Conservation (phyloP, 139 green algal species). For the Coccomyxa sp. region DNA sequence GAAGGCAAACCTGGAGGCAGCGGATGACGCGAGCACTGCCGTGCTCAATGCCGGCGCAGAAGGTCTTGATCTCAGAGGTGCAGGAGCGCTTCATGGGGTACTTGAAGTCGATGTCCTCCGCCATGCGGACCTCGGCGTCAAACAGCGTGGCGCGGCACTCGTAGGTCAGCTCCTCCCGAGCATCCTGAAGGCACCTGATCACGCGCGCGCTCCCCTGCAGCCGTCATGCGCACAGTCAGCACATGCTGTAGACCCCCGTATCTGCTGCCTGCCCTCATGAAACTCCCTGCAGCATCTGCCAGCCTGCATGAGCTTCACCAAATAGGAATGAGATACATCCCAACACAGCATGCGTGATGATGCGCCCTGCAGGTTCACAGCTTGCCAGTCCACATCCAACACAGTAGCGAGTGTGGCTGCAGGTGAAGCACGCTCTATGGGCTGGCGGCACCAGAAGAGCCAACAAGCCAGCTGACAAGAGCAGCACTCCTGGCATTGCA, state of each 20-base stretch:
- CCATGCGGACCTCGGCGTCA: constrained; percentile 64
- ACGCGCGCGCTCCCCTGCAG: constrained; percentile 76
- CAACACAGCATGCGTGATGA: too few relatives aligned
- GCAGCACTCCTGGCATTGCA: too few relatives aligned
- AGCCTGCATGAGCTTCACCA: too few relatives aligned
- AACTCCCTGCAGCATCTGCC: too few relatives aligned
- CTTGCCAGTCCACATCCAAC: too few relatives aligned
- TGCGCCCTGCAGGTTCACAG: too few relatives aligned
- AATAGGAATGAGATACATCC: too few relatives aligned
- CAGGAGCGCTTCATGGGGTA: constrained; percentile 78
- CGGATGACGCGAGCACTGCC: constrained; percentile 68
- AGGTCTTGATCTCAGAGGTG: constrained; percentile 50
- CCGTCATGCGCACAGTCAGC: not conserved
- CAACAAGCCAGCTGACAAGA: too few relatives aligned
- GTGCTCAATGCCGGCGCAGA: constrained; percentile 70
- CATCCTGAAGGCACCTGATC: constrained; percentile 75
- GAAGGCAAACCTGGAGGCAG: constrained; percentile 14
- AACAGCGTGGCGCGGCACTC: constrained; percentile 71
- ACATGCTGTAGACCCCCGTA: not conserved
- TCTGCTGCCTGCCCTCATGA: too few relatives aligned
- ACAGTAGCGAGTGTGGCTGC: too few relatives aligned
- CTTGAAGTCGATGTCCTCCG: constrained; percentile 80
- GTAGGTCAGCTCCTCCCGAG: constrained; percentile 51
- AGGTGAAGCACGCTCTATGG: too few relatives aligned
- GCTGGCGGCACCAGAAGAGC: too few relatives aligned